phyloP scores from a whole-genome alignment of 2,329 filamentous ascomycete genomes.

The Pseudogymnoascus sp. region DNA sequence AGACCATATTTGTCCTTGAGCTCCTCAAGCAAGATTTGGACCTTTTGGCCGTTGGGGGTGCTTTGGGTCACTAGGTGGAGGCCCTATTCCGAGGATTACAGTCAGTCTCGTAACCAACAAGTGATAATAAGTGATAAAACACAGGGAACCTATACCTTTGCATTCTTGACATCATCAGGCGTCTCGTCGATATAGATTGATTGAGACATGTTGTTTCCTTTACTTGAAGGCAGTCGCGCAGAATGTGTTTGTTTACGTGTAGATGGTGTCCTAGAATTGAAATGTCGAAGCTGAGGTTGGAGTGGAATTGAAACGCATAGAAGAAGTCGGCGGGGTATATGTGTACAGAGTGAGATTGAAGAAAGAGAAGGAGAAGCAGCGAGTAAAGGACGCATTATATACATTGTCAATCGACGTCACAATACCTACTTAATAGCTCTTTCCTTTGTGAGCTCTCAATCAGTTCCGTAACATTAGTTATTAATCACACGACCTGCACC shows the following conservation, averaged over 20 bases:
- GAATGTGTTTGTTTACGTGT: neutral
- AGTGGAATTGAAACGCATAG: neutral
- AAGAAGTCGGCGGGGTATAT: neutral
- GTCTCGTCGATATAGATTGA: slow-evolving; percentile 37
- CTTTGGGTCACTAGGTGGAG: slow-evolving; percentile 43
- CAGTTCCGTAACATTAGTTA: neutral
- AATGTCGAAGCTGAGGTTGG: neutral
- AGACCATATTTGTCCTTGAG: slow-evolving; percentile 41
- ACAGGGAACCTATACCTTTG: slow-evolving; percentile 28
- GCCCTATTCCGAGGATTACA: slow-evolving; percentile 26
- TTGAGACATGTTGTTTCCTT: slow-evolving; percentile 28
- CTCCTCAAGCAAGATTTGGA: slow-evolving; percentile 47
- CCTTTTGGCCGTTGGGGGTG: slow-evolving; percentile 44
- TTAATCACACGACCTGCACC: slow-evolving; percentile 8
- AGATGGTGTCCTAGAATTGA: neutral
- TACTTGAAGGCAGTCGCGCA: neutral
- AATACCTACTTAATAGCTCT: neutral
- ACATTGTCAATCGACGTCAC: slow-evolving; percentile 2
- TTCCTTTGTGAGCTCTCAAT: neutral
- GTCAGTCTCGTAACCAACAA: neutral
- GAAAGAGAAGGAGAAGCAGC: neutral
- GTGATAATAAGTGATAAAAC: neutral
- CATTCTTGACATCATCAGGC: slow-evolving; percentile 37
- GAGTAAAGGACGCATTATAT: slow-evolving; percentile 1
- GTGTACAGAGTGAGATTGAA: neutral